Evolutionary conservation across 345 rosid species (phyloP).

Genomic region (Cochlearia excelsa): DNA sequence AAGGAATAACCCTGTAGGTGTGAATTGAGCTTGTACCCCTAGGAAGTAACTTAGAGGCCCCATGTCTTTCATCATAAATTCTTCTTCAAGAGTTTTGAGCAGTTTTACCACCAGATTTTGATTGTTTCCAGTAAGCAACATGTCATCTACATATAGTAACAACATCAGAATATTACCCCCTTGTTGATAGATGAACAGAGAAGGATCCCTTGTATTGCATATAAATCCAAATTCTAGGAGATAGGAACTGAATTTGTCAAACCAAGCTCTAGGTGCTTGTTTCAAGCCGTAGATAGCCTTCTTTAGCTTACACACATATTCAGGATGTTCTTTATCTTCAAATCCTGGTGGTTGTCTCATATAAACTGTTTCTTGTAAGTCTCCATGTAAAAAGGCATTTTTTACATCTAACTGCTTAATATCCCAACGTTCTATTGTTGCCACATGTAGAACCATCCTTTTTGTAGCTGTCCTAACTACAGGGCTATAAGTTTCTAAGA

Average conservation of each 20-base stretch:
- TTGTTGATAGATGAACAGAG: background rate
- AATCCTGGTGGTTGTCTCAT: background rate
- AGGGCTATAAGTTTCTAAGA: background rate
- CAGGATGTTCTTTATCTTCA: background rate
- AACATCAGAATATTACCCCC: background rate
- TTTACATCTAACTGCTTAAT: background rate
- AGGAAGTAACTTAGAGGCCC: background rate
- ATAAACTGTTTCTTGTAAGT: background rate
- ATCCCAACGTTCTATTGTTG: background rate
- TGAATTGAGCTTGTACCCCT: background rate
- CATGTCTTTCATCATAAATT: background rate
- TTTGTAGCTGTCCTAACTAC: background rate
- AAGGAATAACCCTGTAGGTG: background rate
- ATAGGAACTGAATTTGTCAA: background rate
- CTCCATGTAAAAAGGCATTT: background rate
- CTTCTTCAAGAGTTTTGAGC: too few species aligned
- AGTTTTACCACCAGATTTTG: too few species aligned
- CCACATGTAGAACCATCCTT: background rate
- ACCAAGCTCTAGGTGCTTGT: background rate
- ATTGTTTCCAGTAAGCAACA: background rate
- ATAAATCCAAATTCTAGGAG: background rate
- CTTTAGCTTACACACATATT: background rate
- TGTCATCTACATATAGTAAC: background rate
- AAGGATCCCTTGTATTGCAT: background rate
- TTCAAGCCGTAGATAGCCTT: background rate